phyloP scores from a whole-genome alignment of 495 filamentous ascomycete species.

The Hypoxylon crocopeplum region DNA sequence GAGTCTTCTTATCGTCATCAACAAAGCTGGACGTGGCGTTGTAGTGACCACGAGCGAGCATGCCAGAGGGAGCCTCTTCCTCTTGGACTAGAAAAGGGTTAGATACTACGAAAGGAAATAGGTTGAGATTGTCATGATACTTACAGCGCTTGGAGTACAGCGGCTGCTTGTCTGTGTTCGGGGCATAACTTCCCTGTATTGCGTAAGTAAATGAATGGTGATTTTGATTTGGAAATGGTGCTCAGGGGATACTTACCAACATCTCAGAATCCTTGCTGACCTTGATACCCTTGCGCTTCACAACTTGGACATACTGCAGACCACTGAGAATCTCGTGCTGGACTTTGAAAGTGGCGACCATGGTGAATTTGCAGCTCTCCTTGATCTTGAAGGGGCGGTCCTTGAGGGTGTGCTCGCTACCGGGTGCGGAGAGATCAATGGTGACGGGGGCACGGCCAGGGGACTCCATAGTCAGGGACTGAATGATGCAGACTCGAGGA shows the following conservation, averaged over 20 bases:
- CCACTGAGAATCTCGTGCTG: slow-evolving; percentile 94
- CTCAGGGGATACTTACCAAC: slow-evolving; percentile 69
- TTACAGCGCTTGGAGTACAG: slow-evolving; percentile 90
- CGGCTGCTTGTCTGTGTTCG: slow-evolving; percentile 83
- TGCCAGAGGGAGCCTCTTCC: slow-evolving; percentile 89
- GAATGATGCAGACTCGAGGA: slow-evolving; percentile 85
- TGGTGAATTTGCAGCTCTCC: slow-evolving; percentile 89
- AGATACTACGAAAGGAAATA: background rate
- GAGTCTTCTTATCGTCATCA: slow-evolving; percentile 87
- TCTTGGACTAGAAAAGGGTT: slow-evolving; percentile 68
- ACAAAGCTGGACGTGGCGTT: slow-evolving; percentile 84
- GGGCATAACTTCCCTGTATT: slow-evolving; percentile 78
- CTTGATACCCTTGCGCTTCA: slow-evolving; percentile 83
- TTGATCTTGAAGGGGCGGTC: slow-evolving; percentile 95
- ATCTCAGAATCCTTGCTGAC: slow-evolving; percentile 94
- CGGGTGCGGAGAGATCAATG: slow-evolving; percentile 75
- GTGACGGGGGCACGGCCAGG: slow-evolving; percentile 80
- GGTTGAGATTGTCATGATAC: slow-evolving; percentile 39
- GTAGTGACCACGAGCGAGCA: slow-evolving; percentile 87
- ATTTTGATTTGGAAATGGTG: background rate
- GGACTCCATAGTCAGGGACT: slow-evolving; percentile 83
- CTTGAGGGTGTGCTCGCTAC: slow-evolving; percentile 74
- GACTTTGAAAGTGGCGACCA: slow-evolving; percentile 92
- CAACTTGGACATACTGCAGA: slow-evolving; percentile 90
- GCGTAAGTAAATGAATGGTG: slow-evolving; percentile 7